Base-by-base conservation (phyloP, 2,329 filamentous ascomycete species). In the Fusarium setosum region DNA sequence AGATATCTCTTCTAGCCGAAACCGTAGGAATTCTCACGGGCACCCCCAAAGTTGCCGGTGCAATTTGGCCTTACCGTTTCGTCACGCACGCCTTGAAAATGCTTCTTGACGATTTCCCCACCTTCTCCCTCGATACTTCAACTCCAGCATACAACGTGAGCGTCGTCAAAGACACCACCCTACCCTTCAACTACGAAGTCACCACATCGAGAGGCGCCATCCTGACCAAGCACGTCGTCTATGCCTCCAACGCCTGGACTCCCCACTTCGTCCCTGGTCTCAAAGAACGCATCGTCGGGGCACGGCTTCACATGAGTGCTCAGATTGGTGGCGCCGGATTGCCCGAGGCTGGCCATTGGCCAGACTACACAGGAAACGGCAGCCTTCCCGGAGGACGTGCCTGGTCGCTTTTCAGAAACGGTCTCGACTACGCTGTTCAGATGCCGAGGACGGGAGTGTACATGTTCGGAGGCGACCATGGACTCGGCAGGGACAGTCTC, bases 351-450 rank as follows among this genome's bases (percentile, higher is more conserved):
- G 52, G 52, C 5, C 21, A 47, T 17, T 55, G 52, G 52, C 52
- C 52, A 4, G 32, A 18, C 11, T 55, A 55, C 32, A 13, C 23
- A 5, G 52, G 42, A 29, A 48, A 48, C 29, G 17, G 26, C 10
- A 55, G 52, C 18, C 52, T 47, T 17, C 32, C 52, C 10, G 52
- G 52, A 23, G 52, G 52, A 2, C 52, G 52, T 11, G 52, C 52
- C 5, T 55, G 42, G 52, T 55, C 52, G 3, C 32, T 55, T 15
- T 55, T 38, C 34, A 21, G 52, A 15, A 32, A 48, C 12, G 52
- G 52, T 11, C 52, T 55, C 13, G 52, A 55, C 34, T 55, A 55
- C 13, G 34, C 35, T 3, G 52, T 55, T 4, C 52, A 55, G 26
- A 40, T 55, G 23, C 52, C 52, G 20, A 24, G 42, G 35, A 55